Evolutionary conservation across 1,284 basidiomycete genomes (phyloP).

Genomic region (Pseudozyma thailandica): DNA sequence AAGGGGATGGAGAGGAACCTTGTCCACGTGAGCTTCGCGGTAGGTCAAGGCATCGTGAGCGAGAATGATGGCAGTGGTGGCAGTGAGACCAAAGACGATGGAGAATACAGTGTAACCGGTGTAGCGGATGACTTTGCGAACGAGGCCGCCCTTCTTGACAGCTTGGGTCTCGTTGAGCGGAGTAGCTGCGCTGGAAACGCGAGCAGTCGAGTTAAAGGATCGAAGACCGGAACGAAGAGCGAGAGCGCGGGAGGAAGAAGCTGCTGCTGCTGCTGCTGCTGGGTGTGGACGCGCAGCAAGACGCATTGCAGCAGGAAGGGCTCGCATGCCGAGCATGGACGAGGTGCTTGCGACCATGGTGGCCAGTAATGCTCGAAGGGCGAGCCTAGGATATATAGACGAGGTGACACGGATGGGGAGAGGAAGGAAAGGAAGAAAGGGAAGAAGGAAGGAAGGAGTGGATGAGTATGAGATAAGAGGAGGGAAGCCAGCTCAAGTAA

Average conservation of each 20-base stretch:
- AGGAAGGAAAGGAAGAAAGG: not conserved
- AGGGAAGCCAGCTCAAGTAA: too few species aligned
- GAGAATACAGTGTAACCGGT: constrained; percentile 44
- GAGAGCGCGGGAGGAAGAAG: not conserved
- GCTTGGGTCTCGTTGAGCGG: constrained; percentile 31
- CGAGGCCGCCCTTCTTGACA: constrained; percentile 17
- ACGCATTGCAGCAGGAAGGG: not conserved
- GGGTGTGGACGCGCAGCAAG: not conserved
- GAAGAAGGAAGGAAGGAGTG: not conserved
- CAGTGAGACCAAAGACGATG: constrained; percentile 56
- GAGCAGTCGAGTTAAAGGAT: constrained; percentile 12
- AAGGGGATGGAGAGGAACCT: constrained; percentile 51
- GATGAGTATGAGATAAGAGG: not conserved
- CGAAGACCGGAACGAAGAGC: constrained; percentile 2
- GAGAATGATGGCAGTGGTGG: constrained; percentile 51
- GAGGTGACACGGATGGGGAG: not conserved
- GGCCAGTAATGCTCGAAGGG: not conserved
- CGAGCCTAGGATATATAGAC: not conserved
- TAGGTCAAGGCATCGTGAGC: constrained; percentile 61
- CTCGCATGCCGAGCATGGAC: constrained; percentile 11
- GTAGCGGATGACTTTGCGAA: constrained; percentile 25
- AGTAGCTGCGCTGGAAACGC: constrained; percentile 14
- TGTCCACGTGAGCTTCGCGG: constrained; percentile 51
- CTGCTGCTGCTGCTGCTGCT: not conserved
- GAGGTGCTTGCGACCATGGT: constrained; percentile 20